phyloP scores from a whole-genome alignment of 495 filamentous ascomycete genomes.

The Polyplosphaeria fusca region DNA sequence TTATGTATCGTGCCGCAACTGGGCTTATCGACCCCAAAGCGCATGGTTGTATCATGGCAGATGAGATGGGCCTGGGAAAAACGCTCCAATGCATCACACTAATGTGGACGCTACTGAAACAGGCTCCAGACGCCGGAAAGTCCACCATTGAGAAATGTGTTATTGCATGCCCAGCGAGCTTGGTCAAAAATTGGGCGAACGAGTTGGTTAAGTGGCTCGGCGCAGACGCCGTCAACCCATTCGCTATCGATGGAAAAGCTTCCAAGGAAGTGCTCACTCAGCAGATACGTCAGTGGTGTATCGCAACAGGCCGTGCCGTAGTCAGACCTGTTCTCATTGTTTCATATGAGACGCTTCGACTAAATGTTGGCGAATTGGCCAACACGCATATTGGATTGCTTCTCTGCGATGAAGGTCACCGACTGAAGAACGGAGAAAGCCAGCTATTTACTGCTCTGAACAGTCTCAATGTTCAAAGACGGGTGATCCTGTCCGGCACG shows the following conservation, averaged over 20 bases:
- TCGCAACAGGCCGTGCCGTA: slow-evolving; percentile 82
- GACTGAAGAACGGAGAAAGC: slow-evolving; percentile 96
- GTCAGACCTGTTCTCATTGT: slow-evolving; percentile 98
- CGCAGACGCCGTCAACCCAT: slow-evolving; percentile 83
- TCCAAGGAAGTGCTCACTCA: slow-evolving; percentile 86
- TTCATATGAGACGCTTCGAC: slow-evolving; percentile 91
- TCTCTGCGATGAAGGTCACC: slow-evolving; percentile 97
- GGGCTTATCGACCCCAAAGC: slow-evolving; percentile 91
- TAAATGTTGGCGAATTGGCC: slow-evolving; percentile 85
- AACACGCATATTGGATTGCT: slow-evolving; percentile 86
- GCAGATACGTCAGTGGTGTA: slow-evolving; percentile 92
- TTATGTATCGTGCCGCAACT: slow-evolving; percentile 90
- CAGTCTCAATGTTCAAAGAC: slow-evolving; percentile 79
- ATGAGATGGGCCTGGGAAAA: slow-evolving; percentile 98
- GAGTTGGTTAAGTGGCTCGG: slow-evolving; percentile 95
- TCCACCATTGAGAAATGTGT: slow-evolving; percentile 94
- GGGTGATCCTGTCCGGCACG: slow-evolving; percentile 94
- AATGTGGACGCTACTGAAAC: slow-evolving; percentile 96
- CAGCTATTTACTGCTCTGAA: slow-evolving; percentile 91
- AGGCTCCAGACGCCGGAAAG: slow-evolving; percentile 91
- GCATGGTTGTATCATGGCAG: slow-evolving; percentile 98
- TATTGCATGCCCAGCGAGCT: slow-evolving; percentile 95
- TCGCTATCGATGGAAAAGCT: slow-evolving; percentile 95
- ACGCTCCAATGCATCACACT: slow-evolving; percentile 79
- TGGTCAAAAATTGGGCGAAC: slow-evolving; percentile 98